Conservation (phyloP, 2,329 filamentous ascomycete species). For the Blastomyces gilchristii region DNA sequence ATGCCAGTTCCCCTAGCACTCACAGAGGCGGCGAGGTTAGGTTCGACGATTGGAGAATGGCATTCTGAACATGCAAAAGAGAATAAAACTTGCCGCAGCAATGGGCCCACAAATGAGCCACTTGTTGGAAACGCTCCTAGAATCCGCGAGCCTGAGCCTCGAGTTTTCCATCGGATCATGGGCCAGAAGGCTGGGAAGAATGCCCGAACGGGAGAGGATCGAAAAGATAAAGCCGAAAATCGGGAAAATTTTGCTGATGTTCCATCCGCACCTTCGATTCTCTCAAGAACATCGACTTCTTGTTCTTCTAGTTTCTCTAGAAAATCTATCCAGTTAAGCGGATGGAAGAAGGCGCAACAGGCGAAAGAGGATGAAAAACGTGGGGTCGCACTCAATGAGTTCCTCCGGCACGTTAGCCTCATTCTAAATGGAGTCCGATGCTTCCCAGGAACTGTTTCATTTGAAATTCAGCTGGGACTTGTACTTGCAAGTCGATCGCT, state of each 20-base stretch:
- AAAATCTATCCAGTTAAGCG: constrained; percentile 7
- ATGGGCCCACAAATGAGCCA: background rate
- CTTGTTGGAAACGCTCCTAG: background rate
- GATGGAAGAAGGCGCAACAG: constrained; percentile 12
- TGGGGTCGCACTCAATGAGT: constrained; percentile 15
- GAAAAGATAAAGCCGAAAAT: constrained; percentile 15
- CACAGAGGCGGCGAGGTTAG: background rate
- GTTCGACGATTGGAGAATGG: background rate
- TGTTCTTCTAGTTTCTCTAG: background rate
- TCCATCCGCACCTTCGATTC: constrained; percentile 17
- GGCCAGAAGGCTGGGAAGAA: constrained; percentile 22
- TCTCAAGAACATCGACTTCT: constrained; percentile 3
- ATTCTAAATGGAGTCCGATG: constrained; percentile 26
- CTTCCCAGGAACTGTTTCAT: constrained; percentile 27
- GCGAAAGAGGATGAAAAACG: constrained; percentile 10
- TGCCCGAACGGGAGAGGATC: constrained; percentile 13
- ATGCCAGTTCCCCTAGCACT: background rate
- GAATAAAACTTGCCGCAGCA: background rate
- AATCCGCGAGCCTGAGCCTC: constrained; percentile 17
- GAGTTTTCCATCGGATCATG: constrained; percentile 25
- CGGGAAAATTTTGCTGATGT: constrained; percentile 24
- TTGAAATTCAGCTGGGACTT: constrained; percentile 32
- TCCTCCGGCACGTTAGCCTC: constrained; percentile 24
- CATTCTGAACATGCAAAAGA: background rate
- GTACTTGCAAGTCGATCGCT: constrained; percentile 20